These are phyloP conservation scores for Boletus rex-veris DNA, from an alignment of 768 basidiomycete species.

Conservation along the genomic window DNA sequence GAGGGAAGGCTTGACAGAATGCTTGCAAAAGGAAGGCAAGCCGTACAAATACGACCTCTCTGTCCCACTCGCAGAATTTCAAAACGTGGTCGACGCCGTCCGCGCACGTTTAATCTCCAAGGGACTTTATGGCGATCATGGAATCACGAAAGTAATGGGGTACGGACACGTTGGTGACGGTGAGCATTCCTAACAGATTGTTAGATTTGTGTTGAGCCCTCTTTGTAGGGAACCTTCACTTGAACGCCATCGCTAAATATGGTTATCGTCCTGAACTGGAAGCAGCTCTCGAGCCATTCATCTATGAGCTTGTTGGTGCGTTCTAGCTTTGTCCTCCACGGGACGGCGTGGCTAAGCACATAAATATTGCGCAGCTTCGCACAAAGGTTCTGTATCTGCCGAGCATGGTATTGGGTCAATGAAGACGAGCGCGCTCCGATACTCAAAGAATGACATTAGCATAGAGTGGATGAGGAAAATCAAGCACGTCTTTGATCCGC, in stretches of 20 bases:
- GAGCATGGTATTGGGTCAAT: constrained; percentile 97
- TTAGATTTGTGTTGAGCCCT: neutral
- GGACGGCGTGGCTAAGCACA: neutral
- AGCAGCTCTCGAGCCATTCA: constrained; percentile 86
- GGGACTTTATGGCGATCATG: constrained; percentile 65
- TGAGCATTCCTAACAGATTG: constrained; percentile 34
- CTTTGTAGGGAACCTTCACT: constrained; percentile 78
- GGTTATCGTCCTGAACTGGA: constrained; percentile 82
- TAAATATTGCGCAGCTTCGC: constrained; percentile 45
- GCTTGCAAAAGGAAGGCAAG: constrained; percentile 89
- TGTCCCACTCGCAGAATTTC: constrained; percentile 81
- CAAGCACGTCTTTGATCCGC: constrained; percentile 85
- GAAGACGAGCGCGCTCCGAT: constrained; percentile 87
- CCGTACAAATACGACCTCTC: constrained; percentile 97
- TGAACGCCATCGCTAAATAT: constrained; percentile 79
- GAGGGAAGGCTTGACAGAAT: constrained; percentile 90
- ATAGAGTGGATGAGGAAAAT: constrained; percentile 89
- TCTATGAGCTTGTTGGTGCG: constrained; percentile 87
- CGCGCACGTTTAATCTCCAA: constrained; percentile 66
- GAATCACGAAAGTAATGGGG: constrained; percentile 82
- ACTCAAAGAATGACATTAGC: constrained; percentile 77
- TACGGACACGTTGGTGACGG: constrained; percentile 98
- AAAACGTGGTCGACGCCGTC: constrained; percentile 80
- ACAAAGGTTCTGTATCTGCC: constrained; percentile 90
- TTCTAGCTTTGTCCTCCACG: neutral